Percentiles rank a stretch among this genome's conserved stretches.
Conservation (phyloP, 1,284 basidiomycete species). For the Erythrobasidium hasegawianum region DNA sequence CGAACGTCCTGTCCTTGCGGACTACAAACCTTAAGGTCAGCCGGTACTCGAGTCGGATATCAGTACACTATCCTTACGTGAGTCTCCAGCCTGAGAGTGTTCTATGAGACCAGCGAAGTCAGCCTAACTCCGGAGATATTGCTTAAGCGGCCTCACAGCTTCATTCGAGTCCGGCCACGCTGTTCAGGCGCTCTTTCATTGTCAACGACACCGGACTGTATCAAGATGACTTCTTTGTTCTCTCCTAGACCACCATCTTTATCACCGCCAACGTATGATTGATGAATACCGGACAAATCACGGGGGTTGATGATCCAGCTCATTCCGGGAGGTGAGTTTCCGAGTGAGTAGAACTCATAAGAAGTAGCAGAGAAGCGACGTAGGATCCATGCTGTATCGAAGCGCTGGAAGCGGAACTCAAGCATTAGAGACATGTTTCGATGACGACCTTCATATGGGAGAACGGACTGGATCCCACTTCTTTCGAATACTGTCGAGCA, state of each 20-base stretch:
- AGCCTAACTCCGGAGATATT: too few species aligned
- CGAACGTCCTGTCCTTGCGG: conserved; percentile 27
- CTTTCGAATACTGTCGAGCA: conserved; percentile 12
- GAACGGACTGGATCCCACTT: conserved; percentile 33
- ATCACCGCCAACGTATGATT: conserved; percentile 15
- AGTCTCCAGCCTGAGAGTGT: conserved; percentile 26
- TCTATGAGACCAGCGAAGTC: conserved; percentile 3
- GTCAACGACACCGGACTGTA: conserved; percentile 24
- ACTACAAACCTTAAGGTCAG: background rate
- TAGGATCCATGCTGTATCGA: conserved; percentile 31
- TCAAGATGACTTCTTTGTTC: conserved; percentile 30
- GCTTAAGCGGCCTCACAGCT: conserved; percentile 9
- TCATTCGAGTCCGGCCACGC: conserved; percentile 27
- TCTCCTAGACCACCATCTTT: conserved; percentile 4
- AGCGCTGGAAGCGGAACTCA: conserved; percentile 11
- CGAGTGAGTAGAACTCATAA: conserved; percentile 30
- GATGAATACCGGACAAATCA: conserved; percentile 23
- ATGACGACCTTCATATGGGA: background rate
- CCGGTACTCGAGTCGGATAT: too few species aligned
- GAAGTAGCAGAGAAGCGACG: conserved; percentile 20
- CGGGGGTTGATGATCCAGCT: conserved; percentile 28
- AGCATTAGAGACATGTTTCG: background rate
- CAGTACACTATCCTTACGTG: background rate
- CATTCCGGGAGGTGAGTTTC: conserved; percentile 29
- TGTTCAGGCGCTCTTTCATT: conserved; percentile 25